A percentile compares a stretch with the other conserved stretches of the same genome.
Conservation (phyloP, 2,329 filamentous ascomycete species). For the Alternaria sp. region DNA sequence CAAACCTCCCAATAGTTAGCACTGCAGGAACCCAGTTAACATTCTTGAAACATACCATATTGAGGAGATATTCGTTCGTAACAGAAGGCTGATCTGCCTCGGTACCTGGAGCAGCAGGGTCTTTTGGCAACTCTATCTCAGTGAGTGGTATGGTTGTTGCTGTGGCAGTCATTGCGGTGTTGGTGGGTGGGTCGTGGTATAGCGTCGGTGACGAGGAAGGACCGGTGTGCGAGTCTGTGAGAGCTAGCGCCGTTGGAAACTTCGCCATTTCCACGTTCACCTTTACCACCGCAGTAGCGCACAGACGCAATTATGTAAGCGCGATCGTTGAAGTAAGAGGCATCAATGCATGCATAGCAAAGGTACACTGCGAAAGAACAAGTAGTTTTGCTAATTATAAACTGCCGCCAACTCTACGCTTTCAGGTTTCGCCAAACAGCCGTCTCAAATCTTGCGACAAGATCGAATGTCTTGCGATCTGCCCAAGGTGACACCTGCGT, state of each 20-base stretch:
- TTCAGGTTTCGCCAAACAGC: constrained; percentile 27
- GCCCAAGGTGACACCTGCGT: constrained; percentile 32
- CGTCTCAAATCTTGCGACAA: constrained; percentile 27
- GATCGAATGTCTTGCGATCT: constrained; percentile 18
- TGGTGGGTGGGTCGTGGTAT: neutral
- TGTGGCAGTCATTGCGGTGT: neutral
- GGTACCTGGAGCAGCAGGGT: neutral
- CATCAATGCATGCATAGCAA: neutral
- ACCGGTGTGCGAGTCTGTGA: neutral
- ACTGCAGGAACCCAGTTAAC: neutral
- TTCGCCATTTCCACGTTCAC: neutral
- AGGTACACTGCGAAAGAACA: neutral
- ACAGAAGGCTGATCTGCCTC: neutral
- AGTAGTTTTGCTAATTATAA: neutral
- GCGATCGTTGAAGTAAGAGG: neutral
- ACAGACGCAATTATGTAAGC: neutral
- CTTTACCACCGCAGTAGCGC: neutral
- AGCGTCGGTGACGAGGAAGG: neutral
- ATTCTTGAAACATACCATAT: neutral
- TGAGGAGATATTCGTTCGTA: neutral
- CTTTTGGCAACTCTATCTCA: neutral
- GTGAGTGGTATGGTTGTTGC: neutral
- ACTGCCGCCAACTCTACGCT: neutral
- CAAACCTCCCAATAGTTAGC: neutral
- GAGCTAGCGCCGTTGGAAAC: neutral